phyloP scores from a whole-genome alignment of 2,329 filamentous ascomycete species.

The Lojkania enalia region DNA sequence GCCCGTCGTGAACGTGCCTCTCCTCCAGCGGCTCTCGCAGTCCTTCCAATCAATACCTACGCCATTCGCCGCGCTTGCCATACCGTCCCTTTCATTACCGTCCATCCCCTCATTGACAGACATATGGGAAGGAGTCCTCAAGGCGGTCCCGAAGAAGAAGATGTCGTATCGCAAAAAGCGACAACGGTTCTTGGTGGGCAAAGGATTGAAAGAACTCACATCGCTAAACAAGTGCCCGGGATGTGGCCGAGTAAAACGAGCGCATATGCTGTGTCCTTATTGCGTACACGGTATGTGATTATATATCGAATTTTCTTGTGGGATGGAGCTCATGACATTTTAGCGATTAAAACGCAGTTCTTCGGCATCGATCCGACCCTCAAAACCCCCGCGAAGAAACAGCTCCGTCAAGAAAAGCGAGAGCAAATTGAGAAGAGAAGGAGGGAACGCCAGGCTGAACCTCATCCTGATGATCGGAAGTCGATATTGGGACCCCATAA shows the following conservation, averaged over 20 bases:
- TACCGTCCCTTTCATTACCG: constrained; percentile 56
- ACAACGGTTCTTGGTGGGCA: constrained; percentile 91
- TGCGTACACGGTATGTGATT: constrained; percentile 76
- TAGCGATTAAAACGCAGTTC: constrained; percentile 41
- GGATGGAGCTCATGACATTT: not conserved
- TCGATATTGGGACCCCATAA: constrained; percentile 31
- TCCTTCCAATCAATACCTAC: constrained; percentile 63
- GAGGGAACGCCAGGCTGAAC: constrained; percentile 19
- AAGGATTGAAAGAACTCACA: constrained; percentile 88
- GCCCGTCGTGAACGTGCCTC: constrained; percentile 44
- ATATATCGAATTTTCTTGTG: not conserved
- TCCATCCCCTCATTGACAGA: constrained; percentile 62
- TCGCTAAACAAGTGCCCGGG: constrained; percentile 85
- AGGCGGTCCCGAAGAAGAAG: constrained; percentile 98
- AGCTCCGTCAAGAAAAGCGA: constrained; percentile 31
- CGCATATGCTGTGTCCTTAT: constrained; percentile 84
- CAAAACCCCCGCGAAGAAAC: constrained; percentile 35
- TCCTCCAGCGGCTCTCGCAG: constrained; percentile 51
- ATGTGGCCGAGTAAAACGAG: constrained; percentile 84
- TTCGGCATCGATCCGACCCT: constrained; percentile 31
- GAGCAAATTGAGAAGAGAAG: constrained; percentile 22
- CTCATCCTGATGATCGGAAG: constrained; percentile 30
- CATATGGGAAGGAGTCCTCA: constrained; percentile 90
- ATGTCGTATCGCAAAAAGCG: constrained; percentile 95
- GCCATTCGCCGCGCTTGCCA: constrained; percentile 52